phyloP scores from a whole-genome alignment of 2,329 filamentous ascomycete genomes.

The Monosporascus sp. region DNA sequence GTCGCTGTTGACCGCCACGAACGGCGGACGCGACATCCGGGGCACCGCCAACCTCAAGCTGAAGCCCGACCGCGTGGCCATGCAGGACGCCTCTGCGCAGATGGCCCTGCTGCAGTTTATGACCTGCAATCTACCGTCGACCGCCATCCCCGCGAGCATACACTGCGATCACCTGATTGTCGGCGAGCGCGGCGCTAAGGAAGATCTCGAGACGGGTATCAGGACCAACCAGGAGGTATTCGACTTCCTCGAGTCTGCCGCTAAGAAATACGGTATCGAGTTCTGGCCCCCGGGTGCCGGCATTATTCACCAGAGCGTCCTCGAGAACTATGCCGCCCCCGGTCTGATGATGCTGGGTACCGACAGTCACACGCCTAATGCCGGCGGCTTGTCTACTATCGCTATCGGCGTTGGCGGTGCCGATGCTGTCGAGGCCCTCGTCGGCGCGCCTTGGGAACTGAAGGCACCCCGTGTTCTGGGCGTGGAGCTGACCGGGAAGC shows the following conservation, averaged over 20 bases:
- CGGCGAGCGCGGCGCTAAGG: conserved; percentile 81
- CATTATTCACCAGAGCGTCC: conserved; percentile 94
- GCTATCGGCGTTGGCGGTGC: conserved; percentile 97
- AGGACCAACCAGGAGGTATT: conserved; percentile 94
- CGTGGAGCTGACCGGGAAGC: conserved; percentile 74
- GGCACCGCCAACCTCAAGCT: conserved; percentile 91
- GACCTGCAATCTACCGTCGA: conserved; percentile 84
- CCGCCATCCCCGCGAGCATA: conserved; percentile 92
- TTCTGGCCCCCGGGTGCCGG: conserved; percentile 93
- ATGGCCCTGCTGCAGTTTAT: conserved; percentile 99
- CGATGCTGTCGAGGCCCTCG: conserved; percentile 93
- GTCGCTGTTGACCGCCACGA: conserved; percentile 74
- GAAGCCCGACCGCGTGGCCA: conserved; percentile 94
- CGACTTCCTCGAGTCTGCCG: conserved; percentile 90
- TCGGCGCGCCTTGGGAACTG: conserved; percentile 94
- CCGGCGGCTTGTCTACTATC: conserved; percentile 87
- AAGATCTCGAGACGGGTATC: conserved; percentile 80
- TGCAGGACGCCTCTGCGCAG: conserved; percentile 98
- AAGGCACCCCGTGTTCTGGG: conserved; percentile 90
- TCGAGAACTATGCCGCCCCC: conserved; percentile 97
- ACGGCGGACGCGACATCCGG: conserved; percentile 77
- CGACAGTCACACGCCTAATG: conserved; percentile 95
- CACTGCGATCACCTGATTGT: conserved; percentile 99
- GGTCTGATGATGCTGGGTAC: conserved; percentile 98
- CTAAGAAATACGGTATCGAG: conserved; percentile 87